Conservation (phyloP, 1,139 yeast genomes). For the Candida glucosophila region DNA sequence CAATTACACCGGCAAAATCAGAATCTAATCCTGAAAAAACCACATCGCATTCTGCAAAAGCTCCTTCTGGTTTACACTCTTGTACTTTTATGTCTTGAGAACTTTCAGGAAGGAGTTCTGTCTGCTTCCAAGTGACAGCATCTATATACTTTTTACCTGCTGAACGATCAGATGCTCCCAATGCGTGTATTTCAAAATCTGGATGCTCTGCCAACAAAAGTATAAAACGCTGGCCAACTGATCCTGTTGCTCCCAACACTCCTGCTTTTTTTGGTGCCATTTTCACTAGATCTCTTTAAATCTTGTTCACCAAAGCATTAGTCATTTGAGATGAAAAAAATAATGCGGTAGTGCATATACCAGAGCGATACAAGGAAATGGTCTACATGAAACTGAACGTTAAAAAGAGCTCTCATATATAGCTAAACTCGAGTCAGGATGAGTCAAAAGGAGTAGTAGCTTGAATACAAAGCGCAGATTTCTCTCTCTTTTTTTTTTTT, state of each 20-base stretch:
- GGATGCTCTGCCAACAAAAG: conserved; percentile 81
- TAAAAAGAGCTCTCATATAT: too few species aligned
- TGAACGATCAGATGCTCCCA: conserved; percentile 91
- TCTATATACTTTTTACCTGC: conserved; percentile 83
- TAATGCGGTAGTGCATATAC: too few species aligned
- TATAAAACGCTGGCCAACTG: conserved; percentile 95
- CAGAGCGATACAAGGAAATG: too few species aligned
- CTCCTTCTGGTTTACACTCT: conserved; percentile 66
- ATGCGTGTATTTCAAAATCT: conserved; percentile 71
- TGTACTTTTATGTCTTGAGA: conserved; percentile 59
- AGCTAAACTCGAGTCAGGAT: too few species aligned
- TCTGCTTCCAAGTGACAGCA: conserved; percentile 94
- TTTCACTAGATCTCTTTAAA: too few species aligned
- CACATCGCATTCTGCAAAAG: conserved; percentile 82
- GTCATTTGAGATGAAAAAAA: too few species aligned
- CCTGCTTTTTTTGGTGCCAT: conserved; percentile 52
- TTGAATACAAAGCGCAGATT: too few species aligned
- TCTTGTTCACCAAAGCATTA: too few species aligned
- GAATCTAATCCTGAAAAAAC: conserved; percentile 94
- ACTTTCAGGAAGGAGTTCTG: conserved; percentile 64
- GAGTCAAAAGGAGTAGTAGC: too few species aligned
- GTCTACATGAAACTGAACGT: too few species aligned
- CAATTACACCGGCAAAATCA: conserved; percentile 89
- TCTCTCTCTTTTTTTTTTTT: too few species aligned
- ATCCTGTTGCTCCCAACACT: conserved; percentile 95